Conservation (phyloP, 768 basidiomycete genomes). For the Agaricus subrufescens region DNA sequence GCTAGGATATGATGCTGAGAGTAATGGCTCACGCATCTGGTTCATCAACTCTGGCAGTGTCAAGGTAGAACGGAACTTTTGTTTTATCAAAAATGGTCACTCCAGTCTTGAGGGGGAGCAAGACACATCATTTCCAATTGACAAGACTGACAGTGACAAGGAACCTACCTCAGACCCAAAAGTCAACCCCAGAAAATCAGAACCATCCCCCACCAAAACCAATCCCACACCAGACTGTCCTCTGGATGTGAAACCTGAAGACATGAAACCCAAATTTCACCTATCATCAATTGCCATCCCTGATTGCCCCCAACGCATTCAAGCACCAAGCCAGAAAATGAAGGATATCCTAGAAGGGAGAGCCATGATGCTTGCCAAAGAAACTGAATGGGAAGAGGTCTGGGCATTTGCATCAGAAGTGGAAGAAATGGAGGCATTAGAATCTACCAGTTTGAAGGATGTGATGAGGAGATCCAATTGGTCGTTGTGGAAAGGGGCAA, state of each 20-base stretch:
- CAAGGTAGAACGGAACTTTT: constrained; percentile 24
- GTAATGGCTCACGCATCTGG: constrained; percentile 24
- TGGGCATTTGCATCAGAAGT: background rate
- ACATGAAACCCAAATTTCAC: no score
- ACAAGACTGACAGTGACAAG: no score
- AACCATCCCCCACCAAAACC: no score
- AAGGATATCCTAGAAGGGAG: background rate
- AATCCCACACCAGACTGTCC: no score
- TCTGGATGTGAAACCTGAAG: no score
- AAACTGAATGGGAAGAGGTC: background rate
- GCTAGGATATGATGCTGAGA: constrained; percentile 28
- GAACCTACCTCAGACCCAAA: no score
- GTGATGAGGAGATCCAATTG: constrained; percentile 15
- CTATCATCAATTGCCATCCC: background rate
- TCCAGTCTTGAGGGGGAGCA: constrained; percentile 18
- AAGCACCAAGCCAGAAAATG: background rate
- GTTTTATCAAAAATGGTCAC: constrained; percentile 13
- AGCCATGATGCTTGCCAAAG: background rate
- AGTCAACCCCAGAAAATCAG: no score
- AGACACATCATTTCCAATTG: no score
- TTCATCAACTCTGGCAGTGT: constrained; percentile 25
- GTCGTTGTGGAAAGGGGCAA: constrained; percentile 21
- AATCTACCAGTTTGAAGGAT: constrained; percentile 13
- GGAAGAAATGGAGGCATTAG: constrained; percentile 13
- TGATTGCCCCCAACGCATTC: background rate